These are phyloP conservation scores for Sodiomyces alkalinus DNA, from an alignment of 2,329 filamentous ascomycete genomes.

Conservation along the genomic window DNA sequence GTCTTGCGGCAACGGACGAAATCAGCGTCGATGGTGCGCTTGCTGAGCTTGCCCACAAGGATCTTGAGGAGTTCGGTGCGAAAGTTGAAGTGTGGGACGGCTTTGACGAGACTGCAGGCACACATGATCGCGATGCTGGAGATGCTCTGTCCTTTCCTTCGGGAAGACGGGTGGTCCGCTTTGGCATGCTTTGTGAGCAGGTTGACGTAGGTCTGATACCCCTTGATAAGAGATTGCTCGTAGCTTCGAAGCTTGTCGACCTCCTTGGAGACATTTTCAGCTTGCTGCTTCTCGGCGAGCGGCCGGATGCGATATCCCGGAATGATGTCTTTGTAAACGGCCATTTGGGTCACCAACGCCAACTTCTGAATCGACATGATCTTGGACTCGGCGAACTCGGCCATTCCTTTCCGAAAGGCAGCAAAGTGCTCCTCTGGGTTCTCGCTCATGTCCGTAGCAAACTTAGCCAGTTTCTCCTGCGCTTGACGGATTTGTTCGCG, in stretches of 20 bases:
- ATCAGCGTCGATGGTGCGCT: conserved; percentile 54
- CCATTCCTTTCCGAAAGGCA: conserved; percentile 56
- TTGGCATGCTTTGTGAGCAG: conserved; percentile 56
- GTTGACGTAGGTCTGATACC: conserved; percentile 75
- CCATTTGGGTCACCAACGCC: conserved; percentile 69
- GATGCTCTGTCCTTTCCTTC: conserved; percentile 31
- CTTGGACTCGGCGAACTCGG: conserved; percentile 53
- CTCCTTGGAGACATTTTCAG: conserved; percentile 80
- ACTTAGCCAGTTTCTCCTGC: conserved; percentile 81
- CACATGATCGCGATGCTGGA: conserved; percentile 71
- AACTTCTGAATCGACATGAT: conserved; percentile 71
- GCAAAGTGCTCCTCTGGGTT: conserved; percentile 81
- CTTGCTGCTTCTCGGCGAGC: conserved; percentile 55
- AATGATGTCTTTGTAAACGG: conserved; percentile 91
- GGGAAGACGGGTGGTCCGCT: conserved; percentile 24
- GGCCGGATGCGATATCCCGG: conserved; percentile 91
- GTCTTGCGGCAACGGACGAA: conserved; percentile 65
- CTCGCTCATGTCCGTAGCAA: conserved; percentile 72
- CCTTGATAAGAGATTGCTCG: conserved; percentile 72
- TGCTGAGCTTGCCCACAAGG: conserved; percentile 68
- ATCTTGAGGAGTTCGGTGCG: conserved; percentile 77
- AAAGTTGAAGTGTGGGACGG: conserved; percentile 96
- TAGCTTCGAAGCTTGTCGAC: conserved; percentile 69
- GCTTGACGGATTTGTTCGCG: conserved; percentile 70
- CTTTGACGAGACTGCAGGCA: conserved; percentile 62